Evolutionary conservation across 495 filamentous ascomycete genomes (phyloP).

Genomic region (Apodospora peruviana): DNA sequence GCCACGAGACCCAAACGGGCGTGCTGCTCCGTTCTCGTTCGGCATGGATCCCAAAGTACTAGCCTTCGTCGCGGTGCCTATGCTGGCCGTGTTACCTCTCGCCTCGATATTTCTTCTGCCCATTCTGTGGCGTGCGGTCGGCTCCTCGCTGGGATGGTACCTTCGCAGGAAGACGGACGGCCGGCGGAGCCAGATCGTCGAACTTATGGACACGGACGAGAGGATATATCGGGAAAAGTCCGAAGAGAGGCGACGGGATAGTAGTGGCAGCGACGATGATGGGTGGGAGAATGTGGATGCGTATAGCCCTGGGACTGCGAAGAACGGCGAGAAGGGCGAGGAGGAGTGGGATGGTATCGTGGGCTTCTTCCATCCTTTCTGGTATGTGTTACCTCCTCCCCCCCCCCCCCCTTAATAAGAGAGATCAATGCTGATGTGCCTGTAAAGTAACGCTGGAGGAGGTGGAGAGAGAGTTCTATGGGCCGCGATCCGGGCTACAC

Average conservation of each 20-base stretch:
- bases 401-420: too few relatives aligned
- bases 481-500: conserved; percentile 89
- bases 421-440: too few relatives aligned
- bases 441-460: conserved; percentile 92
- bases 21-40: conserved; percentile 10
- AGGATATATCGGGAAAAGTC: conserved; percentile 23
- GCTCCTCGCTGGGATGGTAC: conserved; percentile 54
- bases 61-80: conserved; percentile 14
- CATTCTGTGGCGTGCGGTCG: conserved; percentile 32
- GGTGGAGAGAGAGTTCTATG: conserved; percentile 95
- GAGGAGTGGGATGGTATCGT: conserved; percentile 75
- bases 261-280: conserved; percentile 60
- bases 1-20: too few relatives aligned
- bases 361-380: conserved; percentile 97
- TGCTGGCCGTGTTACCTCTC: conserved; percentile 22
- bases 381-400: too few relatives aligned
- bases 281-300: conserved; percentile 73
- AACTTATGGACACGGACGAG: conserved; percentile 51
- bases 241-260: conserved; percentile 22
- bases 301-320: conserved; percentile 42
- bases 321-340: conserved; percentile 47
- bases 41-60: conserved; percentile 15
- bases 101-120: conserved; percentile 25
- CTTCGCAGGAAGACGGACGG: conserved; percentile 61
- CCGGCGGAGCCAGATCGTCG: conserved; percentile 55